phyloP scores from a whole-genome alignment of 2,329 filamentous ascomycete genomes.

The Colletotrichum eleusines region DNA sequence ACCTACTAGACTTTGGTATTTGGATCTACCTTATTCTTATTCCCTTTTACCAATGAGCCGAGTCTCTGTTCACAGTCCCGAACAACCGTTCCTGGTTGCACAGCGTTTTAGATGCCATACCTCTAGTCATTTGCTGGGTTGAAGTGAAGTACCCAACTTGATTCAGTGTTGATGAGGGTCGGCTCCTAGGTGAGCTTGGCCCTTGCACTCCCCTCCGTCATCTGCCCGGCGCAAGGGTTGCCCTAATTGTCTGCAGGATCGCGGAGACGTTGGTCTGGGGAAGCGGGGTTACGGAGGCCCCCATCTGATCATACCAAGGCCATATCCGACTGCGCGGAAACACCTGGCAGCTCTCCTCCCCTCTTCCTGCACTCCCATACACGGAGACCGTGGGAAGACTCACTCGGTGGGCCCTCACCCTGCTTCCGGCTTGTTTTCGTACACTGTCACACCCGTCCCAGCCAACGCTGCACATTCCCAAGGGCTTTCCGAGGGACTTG shows the following conservation, averaged over 20 bases:
- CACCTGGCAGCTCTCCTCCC: neutral
- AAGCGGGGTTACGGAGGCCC: no score
- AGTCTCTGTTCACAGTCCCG: neutral
- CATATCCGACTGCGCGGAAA: neutral
- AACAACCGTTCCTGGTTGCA: neutral
- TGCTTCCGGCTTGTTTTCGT: neutral
- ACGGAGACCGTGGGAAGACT: neutral
- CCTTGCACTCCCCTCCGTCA: no score
- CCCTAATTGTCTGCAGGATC: neutral
- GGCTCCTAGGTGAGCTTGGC: neutral
- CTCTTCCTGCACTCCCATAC: neutral
- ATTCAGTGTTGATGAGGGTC: neutral
- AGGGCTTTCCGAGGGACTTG: neutral
- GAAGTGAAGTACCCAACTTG: neutral
- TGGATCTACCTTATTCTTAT: neutral
- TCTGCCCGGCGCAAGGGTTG: no score
- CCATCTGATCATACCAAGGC: no score
- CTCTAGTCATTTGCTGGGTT: no score
- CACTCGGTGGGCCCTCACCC: neutral
- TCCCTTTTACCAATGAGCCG: neutral
- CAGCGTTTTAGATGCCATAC: neutral
- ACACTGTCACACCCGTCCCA: neutral
- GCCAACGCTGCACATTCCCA: neutral
- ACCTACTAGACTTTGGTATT: neutral
- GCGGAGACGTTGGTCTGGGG: no score